Evolutionary conservation across 2,329 filamentous ascomycete genomes (phyloP).

Genomic region (Emydomyces testavorans): DNA sequence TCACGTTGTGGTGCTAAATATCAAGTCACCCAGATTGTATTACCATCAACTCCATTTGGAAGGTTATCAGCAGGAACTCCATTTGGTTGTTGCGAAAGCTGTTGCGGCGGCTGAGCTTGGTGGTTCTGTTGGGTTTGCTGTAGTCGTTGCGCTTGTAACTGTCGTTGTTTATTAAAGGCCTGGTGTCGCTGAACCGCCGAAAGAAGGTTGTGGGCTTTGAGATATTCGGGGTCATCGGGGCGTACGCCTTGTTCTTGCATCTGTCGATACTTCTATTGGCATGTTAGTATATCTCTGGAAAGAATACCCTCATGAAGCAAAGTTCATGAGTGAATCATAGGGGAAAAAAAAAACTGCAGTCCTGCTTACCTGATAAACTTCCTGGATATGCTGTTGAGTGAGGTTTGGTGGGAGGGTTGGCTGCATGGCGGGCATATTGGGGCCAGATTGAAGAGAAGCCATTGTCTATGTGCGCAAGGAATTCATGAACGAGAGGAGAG

Average conservation of each 20-base stretch:
- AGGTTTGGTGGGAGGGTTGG: constrained; percentile 52
- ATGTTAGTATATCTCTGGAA: constrained; percentile 27
- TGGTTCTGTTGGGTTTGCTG: constrained; percentile 39
- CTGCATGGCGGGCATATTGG: constrained; percentile 51
- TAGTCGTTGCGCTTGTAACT: constrained; percentile 35
- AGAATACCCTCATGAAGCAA: neutral
- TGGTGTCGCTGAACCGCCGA: constrained; percentile 55
- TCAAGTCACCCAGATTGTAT: constrained; percentile 7
- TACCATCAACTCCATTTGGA: constrained; percentile 36
- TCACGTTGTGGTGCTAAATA: neutral
- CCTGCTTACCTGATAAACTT: constrained; percentile 46
- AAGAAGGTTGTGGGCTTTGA: constrained; percentile 69
- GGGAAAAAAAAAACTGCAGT: constrained; percentile 8
- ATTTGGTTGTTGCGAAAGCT: constrained; percentile 33
- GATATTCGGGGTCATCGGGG: constrained; percentile 71
- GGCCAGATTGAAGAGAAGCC: constrained; percentile 67
- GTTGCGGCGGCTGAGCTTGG: constrained; percentile 30
- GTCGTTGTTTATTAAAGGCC: constrained; percentile 47
- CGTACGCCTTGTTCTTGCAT: constrained; percentile 80
- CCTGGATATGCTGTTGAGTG: constrained; percentile 66
- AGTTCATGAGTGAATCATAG: neutral
- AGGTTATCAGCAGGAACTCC: constrained; percentile 24
- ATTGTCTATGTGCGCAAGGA: constrained; percentile 37
- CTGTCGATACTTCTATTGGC: constrained; percentile 64
- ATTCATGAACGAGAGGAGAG: neutral